Evolutionary conservation across 75 land plant genomes (phyloP).

Genomic region (Selaginella moellendorffii): DNA sequence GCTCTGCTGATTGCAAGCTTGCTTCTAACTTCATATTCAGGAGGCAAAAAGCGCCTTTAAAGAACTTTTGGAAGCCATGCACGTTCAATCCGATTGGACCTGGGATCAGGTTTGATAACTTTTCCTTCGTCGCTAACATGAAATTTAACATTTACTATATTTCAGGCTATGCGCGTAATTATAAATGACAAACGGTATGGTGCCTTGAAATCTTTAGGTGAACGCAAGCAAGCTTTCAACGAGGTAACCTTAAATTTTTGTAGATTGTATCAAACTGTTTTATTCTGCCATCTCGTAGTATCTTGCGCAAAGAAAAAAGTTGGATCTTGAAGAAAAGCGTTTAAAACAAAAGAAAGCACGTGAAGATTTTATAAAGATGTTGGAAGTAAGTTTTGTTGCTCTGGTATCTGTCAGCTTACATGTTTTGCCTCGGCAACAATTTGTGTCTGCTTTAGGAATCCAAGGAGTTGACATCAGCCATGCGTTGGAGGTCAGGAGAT

Average conservation of each 20-base stretch:
- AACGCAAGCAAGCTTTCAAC: constrained; percentile 91
- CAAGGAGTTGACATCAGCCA: constrained; percentile 67
- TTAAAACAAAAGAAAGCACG: constrained; percentile 67
- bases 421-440: no score
- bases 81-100: constrained; percentile 88
- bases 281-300: constrained; percentile 28
- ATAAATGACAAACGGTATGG: constrained; percentile 92
- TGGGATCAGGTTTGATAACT: constrained; percentile 77
- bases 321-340: constrained; percentile 75
- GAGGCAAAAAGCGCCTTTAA: constrained; percentile 94
- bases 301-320: constrained; percentile 58
- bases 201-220: constrained; percentile 83
- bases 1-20: no score
- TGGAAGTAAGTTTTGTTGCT: no score
- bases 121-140: neutral
- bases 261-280: neutral
- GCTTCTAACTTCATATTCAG: constrained; percentile 36
- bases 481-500: constrained; percentile 57
- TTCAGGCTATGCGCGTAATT: constrained; percentile 84
- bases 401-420: no score
- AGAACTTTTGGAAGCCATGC: constrained; percentile 65
- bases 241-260: constrained; percentile 33
- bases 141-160: constrained; percentile 3
- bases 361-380: constrained; percentile 68
- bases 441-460: constrained; percentile 52